phyloP scores from a whole-genome alignment of 768 basidiomycete genomes.

The Auriscalpium orientale region DNA sequence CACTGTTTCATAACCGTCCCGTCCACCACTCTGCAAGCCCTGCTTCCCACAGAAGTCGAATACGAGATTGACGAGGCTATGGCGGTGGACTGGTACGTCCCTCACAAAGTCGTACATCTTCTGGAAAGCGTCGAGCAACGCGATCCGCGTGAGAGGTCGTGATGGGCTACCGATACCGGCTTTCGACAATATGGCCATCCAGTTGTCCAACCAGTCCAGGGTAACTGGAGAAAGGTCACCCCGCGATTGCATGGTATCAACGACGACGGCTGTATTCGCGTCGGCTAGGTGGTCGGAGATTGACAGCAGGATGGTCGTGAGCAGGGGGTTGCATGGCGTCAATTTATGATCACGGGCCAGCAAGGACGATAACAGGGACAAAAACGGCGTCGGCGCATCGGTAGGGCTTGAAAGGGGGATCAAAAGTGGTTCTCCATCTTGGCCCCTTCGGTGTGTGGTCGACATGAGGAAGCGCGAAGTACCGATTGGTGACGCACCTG shows the following conservation, averaged over 20 bases:
- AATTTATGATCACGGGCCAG: slow-evolving; percentile 52
- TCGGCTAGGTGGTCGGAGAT: slow-evolving; percentile 68
- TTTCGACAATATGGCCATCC: slow-evolving; percentile 51
- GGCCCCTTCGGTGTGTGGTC: slow-evolving; percentile 28
- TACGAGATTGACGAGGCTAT: slow-evolving; percentile 43
- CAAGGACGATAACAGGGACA: slow-evolving; percentile 53
- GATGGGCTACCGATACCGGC: slow-evolving; percentile 21
- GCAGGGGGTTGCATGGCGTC: slow-evolving; percentile 47
- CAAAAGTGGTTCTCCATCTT: slow-evolving; percentile 36
- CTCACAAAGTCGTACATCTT: slow-evolving; percentile 56
- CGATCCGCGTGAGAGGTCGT: slow-evolving; percentile 45
- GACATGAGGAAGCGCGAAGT: neutral
- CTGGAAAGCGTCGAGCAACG: slow-evolving; percentile 50
- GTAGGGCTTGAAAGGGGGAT: slow-evolving; percentile 48
- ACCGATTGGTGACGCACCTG: slow-evolving; percentile 37
- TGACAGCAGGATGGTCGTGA: slow-evolving; percentile 56
- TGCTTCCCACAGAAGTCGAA: slow-evolving; percentile 40
- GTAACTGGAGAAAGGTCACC: slow-evolving; percentile 66
- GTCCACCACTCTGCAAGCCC: slow-evolving; percentile 6
- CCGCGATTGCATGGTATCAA: slow-evolving; percentile 55
- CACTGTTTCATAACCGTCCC: slow-evolving; percentile 14
- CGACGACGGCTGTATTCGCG: slow-evolving; percentile 53
- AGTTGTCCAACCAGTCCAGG: slow-evolving; percentile 63
- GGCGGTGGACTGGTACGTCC: slow-evolving; percentile 62
- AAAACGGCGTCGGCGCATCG: slow-evolving; percentile 51